phyloP scores from a whole-genome alignment of 768 basidiomycete species.

The Gautieria morchelliformis region DNA sequence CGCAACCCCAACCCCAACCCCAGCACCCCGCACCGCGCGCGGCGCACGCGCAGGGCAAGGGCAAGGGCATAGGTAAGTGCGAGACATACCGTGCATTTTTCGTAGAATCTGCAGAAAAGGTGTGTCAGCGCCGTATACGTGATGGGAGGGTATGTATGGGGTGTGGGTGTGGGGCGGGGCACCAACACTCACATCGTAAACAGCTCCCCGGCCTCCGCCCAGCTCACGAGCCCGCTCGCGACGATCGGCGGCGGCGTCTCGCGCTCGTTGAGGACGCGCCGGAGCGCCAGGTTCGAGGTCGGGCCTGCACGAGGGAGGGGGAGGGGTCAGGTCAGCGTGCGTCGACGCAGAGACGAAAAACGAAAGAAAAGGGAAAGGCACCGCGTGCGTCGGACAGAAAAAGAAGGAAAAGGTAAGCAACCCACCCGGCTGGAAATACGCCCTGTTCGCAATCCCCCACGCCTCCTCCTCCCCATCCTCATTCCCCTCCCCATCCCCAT shows the following conservation, averaged over 20 bases:
- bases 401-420: neutral
- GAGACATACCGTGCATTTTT: too few relatives aligned
- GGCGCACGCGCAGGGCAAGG: too few relatives aligned
- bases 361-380: neutral
- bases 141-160: neutral
- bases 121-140: too few relatives aligned
- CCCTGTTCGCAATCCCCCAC: slow-evolving; percentile 62
- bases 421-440: slow-evolving; percentile 70
- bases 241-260: slow-evolving; percentile 77
- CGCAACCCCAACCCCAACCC: too few relatives aligned
- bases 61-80: too few relatives aligned
- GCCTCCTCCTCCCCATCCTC: neutral
- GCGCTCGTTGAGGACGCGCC: slow-evolving; percentile 64
- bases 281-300: slow-evolving; percentile 58
- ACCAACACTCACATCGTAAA: slow-evolving; percentile 60
- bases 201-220: slow-evolving; percentile 72
- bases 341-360: too few relatives aligned
- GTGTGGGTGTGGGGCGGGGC: neutral
- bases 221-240: slow-evolving; percentile 68
- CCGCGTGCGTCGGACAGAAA: neutral
- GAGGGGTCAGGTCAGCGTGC: neutral
- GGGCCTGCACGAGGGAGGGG: slow-evolving; percentile 36
- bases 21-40: too few relatives aligned
- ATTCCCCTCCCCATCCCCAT: too few relatives aligned
- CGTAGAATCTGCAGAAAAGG: slow-evolving; percentile 3